phyloP scores from a whole-genome alignment of 306 rosid genomes.

The Ziziphus jujuba region DNA sequence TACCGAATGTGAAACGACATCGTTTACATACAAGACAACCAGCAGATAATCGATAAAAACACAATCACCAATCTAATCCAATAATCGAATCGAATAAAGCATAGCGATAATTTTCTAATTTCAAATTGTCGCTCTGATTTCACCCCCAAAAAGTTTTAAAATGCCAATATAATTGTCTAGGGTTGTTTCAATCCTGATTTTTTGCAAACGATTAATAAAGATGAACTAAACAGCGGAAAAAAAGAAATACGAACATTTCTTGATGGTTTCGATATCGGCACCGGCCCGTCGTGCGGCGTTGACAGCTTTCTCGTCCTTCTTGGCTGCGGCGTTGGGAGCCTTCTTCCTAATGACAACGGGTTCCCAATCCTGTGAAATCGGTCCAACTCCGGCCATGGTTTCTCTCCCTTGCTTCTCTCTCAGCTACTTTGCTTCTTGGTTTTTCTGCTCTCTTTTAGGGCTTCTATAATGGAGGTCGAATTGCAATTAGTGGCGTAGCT shows the following conservation, averaged over 20 bases:
- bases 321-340: conserved; percentile 83
- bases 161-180: no score
- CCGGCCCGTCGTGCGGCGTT: conserved; percentile 93
- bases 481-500: background rate
- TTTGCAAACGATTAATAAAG: no score
- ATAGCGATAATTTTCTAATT: no score
- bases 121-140: no score
- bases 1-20: no score
- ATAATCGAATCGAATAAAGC: no score
- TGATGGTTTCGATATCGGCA: conserved; percentile 77
- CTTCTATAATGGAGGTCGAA: background rate
- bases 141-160: no score
- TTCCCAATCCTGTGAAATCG: conserved; percentile 83
- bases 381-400: conserved; percentile 74
- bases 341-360: conserved; percentile 85
- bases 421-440: background rate
- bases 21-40: no score
- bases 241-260: conserved; percentile 43
- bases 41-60: no score
- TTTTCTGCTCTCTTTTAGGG: background rate
- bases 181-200: no score
- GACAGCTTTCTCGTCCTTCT: conserved; percentile 91
- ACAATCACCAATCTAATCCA: no score
- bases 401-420: background rate
- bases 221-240: background rate